These are phyloP conservation scores for Verticillium nonalfalfae DNA, from an alignment of 2,329 filamentous ascomycete species.

Conservation along the genomic window DNA sequence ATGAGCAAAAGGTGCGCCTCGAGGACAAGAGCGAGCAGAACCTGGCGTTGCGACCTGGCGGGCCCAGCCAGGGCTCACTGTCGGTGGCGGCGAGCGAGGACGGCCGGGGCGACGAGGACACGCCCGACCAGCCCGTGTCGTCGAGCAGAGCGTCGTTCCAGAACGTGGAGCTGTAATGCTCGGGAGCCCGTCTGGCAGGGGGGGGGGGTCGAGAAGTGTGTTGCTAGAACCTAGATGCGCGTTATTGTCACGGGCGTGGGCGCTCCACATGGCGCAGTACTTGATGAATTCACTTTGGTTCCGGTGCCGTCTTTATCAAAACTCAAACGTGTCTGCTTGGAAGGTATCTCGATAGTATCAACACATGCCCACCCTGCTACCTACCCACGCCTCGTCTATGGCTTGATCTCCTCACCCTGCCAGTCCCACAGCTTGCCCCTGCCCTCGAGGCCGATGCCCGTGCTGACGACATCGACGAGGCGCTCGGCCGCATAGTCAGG, in stretches of 20 bases:
- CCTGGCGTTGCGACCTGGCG: constrained; percentile 39
- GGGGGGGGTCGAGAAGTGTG: too few relatives aligned
- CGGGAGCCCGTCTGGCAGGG: too few relatives aligned
- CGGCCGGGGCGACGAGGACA: constrained; percentile 23
- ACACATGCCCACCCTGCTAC: neutral
- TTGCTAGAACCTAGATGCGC: too few relatives aligned
- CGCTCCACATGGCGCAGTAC: too few relatives aligned
- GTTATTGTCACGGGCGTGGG: too few relatives aligned
- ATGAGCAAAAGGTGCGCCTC: constrained; percentile 50
- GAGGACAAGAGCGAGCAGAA: constrained; percentile 51
- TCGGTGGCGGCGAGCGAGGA: constrained; percentile 18
- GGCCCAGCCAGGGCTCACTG: constrained; percentile 13
- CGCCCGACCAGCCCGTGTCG: constrained; percentile 30
- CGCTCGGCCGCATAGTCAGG: constrained; percentile 60
- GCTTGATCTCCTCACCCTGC: constrained; percentile 56
- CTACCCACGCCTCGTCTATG: constrained; percentile 25
- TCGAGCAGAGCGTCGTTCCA: constrained; percentile 52
- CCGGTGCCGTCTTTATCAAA: too few relatives aligned
- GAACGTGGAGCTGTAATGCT: constrained; percentile 49
- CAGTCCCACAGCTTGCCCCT: constrained; percentile 65
- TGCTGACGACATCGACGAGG: constrained; percentile 52
- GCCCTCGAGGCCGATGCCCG: constrained; percentile 36
- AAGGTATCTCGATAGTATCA: too few relatives aligned
- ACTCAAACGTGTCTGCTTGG: too few relatives aligned
- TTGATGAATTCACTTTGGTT: too few relatives aligned